Evolutionary conservation across 192 early-diverging fungal species (phyloP), one percentile per base, ranked within the genome.

Genomic region (Backusella mclennaniae): DNA sequence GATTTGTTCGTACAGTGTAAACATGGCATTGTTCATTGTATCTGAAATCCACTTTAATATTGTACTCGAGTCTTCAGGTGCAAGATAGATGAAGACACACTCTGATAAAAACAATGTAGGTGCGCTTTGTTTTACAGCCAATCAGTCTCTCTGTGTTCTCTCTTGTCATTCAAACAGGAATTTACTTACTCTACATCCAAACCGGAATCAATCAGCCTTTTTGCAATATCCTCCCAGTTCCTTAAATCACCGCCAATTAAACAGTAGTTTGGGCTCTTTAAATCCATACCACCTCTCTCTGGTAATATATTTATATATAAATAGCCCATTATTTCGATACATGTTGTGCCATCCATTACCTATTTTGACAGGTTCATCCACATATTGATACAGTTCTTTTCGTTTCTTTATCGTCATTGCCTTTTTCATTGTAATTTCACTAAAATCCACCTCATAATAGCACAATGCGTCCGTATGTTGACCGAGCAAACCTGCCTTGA

Each of bases 361-460:
- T 41, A 84, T 71, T 38, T 77, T 83, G 12, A 80, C 41, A 17
- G 38, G 6, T 44, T 68, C 82, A 3, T 69, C 84, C n/a, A 89
- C 75, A 6, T 87, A 41, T 7, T 83, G 72, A 0, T 78, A 69
- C 19, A 88, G 74, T 21, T 71, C 76, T 38, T 81, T 83, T 41
- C 84, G 80, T 53, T 81, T 78, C 52, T 80, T 88, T 2, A 99
- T 89, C 0, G 84, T 83, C 12, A 83, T 81, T 2, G 91, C 92
- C 83, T 99, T 99, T 73, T 90, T 90, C 12, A 87, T 76, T 2
- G 95, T 95, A 3, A 95, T 90, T 73, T 99, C 95, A 6, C 92
- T 89, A 77, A 96, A 97, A 81, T 99, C 97, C 33, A 98, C 88
- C 82, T 99, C 97, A 88, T 95, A 93, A 82, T 94, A 98, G 6